Percentiles rank a stretch among this genome's conserved stretches.
These are phyloP conservation scores for Astrocystis sublimbata DNA, from an alignment of 495 filamentous ascomycete genomes.

Conservation along the genomic window DNA sequence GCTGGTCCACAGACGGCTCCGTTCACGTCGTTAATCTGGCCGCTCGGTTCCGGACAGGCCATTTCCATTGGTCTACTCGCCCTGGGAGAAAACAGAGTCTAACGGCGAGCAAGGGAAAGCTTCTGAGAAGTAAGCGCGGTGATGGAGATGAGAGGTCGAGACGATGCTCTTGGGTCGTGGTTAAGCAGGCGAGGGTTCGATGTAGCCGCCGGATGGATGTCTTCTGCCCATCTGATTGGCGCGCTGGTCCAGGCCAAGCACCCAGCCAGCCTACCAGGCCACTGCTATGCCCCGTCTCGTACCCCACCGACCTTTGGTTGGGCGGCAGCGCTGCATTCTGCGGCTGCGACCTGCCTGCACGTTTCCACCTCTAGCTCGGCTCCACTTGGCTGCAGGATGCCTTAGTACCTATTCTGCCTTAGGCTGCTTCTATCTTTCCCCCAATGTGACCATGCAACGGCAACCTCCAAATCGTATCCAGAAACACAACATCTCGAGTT, in stretches of 20 bases:
- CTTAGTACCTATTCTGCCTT: neutral
- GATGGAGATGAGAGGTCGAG: constrained; percentile 26
- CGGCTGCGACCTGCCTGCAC: constrained; percentile 30
- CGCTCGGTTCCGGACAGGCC: constrained; percentile 17
- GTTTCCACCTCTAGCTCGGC: neutral
- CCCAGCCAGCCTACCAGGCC: neutral
- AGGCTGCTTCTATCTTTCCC: neutral
- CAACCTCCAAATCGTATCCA: neutral
- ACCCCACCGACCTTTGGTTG: constrained; percentile 22
- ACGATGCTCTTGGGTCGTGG: constrained; percentile 27
- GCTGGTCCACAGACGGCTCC: constrained; percentile 6
- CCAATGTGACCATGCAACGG: neutral
- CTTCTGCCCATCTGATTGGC: constrained; percentile 9
- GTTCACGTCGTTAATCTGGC: constrained; percentile 12
- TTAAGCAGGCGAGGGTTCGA: constrained; percentile 29
- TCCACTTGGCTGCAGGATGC: neutral
- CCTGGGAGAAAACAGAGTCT: constrained; percentile 16
- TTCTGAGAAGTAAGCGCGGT: constrained; percentile 25
- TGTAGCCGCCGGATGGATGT: constrained; percentile 27
- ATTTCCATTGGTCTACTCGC: neutral
- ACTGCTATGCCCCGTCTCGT: too few relatives aligned
- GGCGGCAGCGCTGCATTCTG: constrained; percentile 27
- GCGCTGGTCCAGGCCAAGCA: neutral
- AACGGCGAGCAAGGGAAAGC: constrained; percentile 20
- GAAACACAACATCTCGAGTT: neutral